Base-by-base conservation (phyloP, 805 yeast species). In the Candida quercuum region DNA sequence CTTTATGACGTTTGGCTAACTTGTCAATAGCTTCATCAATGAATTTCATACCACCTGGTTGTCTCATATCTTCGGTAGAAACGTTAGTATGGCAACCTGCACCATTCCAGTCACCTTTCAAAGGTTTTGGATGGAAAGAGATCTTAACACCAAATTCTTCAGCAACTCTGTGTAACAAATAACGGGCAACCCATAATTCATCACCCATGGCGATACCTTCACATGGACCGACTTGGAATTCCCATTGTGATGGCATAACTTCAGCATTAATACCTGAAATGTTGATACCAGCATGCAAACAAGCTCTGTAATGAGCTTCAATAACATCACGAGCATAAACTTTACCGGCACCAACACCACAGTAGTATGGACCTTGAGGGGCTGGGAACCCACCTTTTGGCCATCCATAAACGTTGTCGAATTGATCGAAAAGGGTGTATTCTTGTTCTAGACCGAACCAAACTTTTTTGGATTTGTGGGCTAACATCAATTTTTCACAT, bases 201-300 rank as follows among this genome's bases (percentile, higher is more conserved):
- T 91, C 99, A 64, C 97, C 98, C 98, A 91, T 91, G 54, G 69
- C 66, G 63, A 93, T 91, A 60, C 99, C 99, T 49, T 69, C 77
- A 68, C 96, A 87, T 50, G 99, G 98, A 58, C 99, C 99, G 52
- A 91, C 98, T 76, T 91, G 99, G 86, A 86, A 91, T 74, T 91
- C 99, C 99, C 99, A 91, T 76, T 91, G 99, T 44, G 97, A 88
- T 43, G 99, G 99, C 98, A 91, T 93, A 49, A 91, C 99, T 76
- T 91, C 99, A 55, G 98, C 99, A 67, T 93, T 91, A 66, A 93
- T 89, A 74, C 99, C 99, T 37, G 95, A 83, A 52, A 91, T 81
- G 61, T 74, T 71, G 56, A 91, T 66, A 60, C 98, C 98, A 48
- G 98, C 82, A 63, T 86, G 83, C 48, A 91, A 73, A 74, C 97